phyloP scores from a whole-genome alignment of 139 green algal species.

The Tetradesmus obliquus region DNA sequence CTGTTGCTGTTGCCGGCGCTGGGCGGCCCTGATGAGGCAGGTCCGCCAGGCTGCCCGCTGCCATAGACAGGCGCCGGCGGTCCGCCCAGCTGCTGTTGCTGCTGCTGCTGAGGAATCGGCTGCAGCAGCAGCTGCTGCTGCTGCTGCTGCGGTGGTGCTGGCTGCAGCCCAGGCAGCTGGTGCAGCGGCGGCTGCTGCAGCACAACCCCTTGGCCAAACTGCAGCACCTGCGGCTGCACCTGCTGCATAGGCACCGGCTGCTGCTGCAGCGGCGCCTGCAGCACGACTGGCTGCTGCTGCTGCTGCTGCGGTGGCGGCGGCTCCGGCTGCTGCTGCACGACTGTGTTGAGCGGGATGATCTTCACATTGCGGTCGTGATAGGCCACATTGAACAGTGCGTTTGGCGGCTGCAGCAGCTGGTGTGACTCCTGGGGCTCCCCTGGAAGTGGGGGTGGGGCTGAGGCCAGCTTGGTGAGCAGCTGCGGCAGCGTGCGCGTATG shows the following conservation, averaged over 20 bases:
- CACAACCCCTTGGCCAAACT: background rate
- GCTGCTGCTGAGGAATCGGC: background rate
- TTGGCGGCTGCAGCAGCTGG: conserved; percentile 27
- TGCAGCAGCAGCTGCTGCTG: background rate
- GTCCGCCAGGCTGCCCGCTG: background rate
- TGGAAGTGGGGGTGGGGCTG: background rate
- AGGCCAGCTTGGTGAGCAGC: background rate
- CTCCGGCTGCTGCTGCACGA: background rate
- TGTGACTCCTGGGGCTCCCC: background rate
- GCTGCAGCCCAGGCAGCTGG: background rate
- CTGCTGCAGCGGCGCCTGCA: background rate
- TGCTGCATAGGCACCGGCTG: conserved; percentile 5
- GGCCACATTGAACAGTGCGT: background rate
- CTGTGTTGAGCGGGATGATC: background rate
- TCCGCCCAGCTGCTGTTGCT: conserved; percentile 16
- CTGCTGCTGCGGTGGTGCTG: background rate
- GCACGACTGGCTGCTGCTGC: conserved; percentile 20
- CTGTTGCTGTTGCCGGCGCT: background rate
- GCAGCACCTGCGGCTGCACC: background rate
- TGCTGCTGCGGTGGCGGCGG: background rate
- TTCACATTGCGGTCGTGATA: conserved; percentile 8
- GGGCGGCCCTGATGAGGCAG: background rate
- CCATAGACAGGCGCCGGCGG: background rate
- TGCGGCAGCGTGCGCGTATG: background rate
- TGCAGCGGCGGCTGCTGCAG: background rate